A percentile compares a stretch with the other conserved stretches of the same genome.
phyloP scores from a whole-genome alignment of 768 basidiomycete species.

The Rossbeevera mucosa region DNA sequence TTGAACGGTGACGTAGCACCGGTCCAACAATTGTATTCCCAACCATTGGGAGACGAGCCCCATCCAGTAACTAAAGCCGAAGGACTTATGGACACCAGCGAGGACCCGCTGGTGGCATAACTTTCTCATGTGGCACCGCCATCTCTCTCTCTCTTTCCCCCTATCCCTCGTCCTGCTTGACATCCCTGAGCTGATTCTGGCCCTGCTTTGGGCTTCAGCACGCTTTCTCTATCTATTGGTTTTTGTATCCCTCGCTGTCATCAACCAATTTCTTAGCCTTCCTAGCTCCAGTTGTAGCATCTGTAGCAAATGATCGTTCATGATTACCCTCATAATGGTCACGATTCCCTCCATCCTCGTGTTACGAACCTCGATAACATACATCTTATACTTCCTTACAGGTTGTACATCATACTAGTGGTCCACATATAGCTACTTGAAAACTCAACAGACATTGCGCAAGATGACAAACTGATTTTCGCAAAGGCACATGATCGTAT shows the following conservation, averaged over 20 bases:
- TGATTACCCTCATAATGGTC: constrained; percentile 34
- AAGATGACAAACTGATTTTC: constrained; percentile 72
- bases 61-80: constrained; percentile 53
- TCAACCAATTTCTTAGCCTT: constrained; percentile 19
- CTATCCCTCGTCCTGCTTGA: constrained; percentile 6
- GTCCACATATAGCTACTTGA: constrained; percentile 19
- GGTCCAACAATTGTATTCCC: constrained; percentile 45
- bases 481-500: constrained; percentile 63
- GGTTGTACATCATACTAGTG: constrained; percentile 33
- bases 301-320: constrained; percentile 32
- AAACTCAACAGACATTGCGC: constrained; percentile 33
- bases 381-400: constrained; percentile 36
- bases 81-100: constrained; percentile 61
- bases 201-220: constrained; percentile 19
- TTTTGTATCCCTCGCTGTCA: constrained; percentile 27
- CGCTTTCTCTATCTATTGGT: constrained; percentile 32
- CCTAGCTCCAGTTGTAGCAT: constrained; percentile 28
- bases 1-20: constrained; percentile 46
- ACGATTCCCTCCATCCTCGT: constrained; percentile 25
- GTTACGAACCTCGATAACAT: constrained; percentile 30
- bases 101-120: constrained; percentile 49
- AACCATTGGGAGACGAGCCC: constrained; percentile 52
- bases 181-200: constrained; percentile 9
- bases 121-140: not conserved
- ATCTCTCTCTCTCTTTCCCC: not conserved